A percentile compares a stretch with the other conserved stretches of the same genome.
These are phyloP conservation scores for Pestalotiopsis sp. DNA, from an alignment of 2,329 filamentous ascomycete species.

Conservation along the genomic window DNA sequence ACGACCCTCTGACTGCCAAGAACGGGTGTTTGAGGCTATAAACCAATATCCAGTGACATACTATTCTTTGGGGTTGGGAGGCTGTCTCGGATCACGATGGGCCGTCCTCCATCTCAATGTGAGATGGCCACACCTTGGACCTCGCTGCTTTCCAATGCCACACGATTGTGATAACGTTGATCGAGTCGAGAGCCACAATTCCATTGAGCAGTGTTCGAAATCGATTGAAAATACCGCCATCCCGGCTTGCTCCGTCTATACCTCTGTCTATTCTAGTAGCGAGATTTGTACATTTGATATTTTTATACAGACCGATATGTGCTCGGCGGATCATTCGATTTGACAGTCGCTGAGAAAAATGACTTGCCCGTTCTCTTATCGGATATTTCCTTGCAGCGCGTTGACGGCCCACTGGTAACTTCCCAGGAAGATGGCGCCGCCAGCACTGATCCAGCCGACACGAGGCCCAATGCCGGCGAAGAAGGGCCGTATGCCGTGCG, in stretches of 20 bases:
- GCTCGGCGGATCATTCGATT: neutral
- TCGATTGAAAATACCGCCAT: neutral
- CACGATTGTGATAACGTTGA: too few relatives aligned
- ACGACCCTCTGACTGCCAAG: too few relatives aligned
- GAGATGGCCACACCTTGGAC: too few relatives aligned
- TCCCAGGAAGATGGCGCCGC: constrained; percentile 91
- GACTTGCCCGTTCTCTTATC: neutral
- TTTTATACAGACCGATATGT: neutral
- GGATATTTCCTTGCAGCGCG: constrained; percentile 52
- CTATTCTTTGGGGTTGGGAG: too few relatives aligned
- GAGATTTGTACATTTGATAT: neutral
- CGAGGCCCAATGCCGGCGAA: constrained; percentile 79
- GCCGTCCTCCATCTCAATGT: too few relatives aligned
- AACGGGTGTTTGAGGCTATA: too few relatives aligned
- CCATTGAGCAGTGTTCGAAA: too few relatives aligned
- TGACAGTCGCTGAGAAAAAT: neutral
- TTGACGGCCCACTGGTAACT: constrained; percentile 92
- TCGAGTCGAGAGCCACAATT: too few relatives aligned
- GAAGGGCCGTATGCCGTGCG: constrained; percentile 69
- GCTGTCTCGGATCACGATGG: too few relatives aligned
- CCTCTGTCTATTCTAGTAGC: neutral
- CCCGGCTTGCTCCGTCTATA: neutral
- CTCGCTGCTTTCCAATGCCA: too few relatives aligned
- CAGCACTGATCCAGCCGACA: constrained; percentile 92
- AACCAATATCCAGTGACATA: too few relatives aligned